phyloP scores from a whole-genome alignment of 2,329 filamentous ascomycete species.

The Xylaria sp. region DNA sequence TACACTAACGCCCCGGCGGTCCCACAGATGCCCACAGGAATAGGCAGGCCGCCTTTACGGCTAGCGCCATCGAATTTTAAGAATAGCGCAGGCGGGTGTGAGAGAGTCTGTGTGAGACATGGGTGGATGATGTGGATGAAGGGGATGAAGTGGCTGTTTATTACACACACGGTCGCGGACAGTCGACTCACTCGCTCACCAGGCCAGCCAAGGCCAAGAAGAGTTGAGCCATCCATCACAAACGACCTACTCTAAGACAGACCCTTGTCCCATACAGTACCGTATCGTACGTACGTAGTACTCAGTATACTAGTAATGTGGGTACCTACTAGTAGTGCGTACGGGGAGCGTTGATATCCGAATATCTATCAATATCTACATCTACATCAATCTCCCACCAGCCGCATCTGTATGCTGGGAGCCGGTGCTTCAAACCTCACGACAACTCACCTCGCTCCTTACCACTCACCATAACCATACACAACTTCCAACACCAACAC shows the following conservation, averaged over 20 bases:
- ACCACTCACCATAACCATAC: slow-evolving; percentile 19
- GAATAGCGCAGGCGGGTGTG: slow-evolving; percentile 51
- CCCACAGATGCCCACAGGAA: slow-evolving; percentile 30
- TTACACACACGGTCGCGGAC: slow-evolving; percentile 34
- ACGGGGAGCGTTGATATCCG: slow-evolving; percentile 47
- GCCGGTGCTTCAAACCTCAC: slow-evolving; percentile 35
- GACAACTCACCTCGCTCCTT: slow-evolving; percentile 33
- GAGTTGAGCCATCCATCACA: slow-evolving; percentile 50
- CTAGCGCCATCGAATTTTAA: slow-evolving; percentile 52
- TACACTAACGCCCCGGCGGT: slow-evolving; percentile 5
- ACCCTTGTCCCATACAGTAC: slow-evolving; percentile 42
- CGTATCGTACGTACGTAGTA: not conserved
- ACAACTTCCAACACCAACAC: slow-evolving; percentile 25
- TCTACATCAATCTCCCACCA: slow-evolving; percentile 45
- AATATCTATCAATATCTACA: slow-evolving; percentile 30
- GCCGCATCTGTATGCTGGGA: slow-evolving; percentile 37
- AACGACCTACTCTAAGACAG: slow-evolving; percentile 46
- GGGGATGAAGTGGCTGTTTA: slow-evolving; percentile 43
- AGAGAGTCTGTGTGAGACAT: slow-evolving; percentile 48
- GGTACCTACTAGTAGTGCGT: slow-evolving; percentile 13
- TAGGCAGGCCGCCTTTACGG: slow-evolving; percentile 47
- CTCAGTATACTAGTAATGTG: not conserved
- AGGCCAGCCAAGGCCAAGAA: slow-evolving; percentile 35
- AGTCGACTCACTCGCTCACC: slow-evolving; percentile 36
- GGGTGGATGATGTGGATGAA: slow-evolving; percentile 43